Evolutionary conservation across 768 basidiomycete species (phyloP).

Genomic region (Mycena pura): DNA sequence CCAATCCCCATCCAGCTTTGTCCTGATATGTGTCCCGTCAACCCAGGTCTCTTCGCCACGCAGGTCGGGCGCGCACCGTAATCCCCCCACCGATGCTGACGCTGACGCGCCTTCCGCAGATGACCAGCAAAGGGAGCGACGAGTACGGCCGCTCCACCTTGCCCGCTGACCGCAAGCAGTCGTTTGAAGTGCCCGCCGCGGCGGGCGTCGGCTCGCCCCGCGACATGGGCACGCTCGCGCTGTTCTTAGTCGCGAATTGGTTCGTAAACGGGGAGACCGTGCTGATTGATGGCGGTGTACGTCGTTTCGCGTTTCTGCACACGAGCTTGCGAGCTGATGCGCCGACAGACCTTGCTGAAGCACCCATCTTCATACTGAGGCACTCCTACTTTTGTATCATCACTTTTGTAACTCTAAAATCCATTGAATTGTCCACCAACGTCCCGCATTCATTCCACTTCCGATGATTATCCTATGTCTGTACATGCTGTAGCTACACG

Average conservation of each 20-base stretch:
- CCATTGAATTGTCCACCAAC: no score
- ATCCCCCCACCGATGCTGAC: not conserved
- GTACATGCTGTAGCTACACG: no score
- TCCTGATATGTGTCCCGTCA: not conserved
- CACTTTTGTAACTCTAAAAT: no score
- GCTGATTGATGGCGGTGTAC: conserved; percentile 55
- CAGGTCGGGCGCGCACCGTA: conserved; percentile 20
- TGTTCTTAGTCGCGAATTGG: conserved; percentile 53
- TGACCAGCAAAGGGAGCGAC: conserved; percentile 36
- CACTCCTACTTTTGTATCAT: not conserved
- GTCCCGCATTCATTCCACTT: not conserved
- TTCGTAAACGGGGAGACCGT: conserved; percentile 58
- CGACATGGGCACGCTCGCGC: conserved; percentile 51
- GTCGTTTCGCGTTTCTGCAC: conserved; percentile 26
- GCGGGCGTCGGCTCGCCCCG: conserved; percentile 43
- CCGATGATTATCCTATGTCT: no score
- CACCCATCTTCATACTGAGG: conserved; percentile 47
- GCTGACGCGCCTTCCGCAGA: conserved; percentile 25
- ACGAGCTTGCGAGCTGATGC: not conserved
- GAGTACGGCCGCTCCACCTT: conserved; percentile 33
- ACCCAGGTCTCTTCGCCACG: conserved; percentile 40
- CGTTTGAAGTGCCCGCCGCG: conserved; percentile 43
- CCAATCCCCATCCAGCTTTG: not conserved
- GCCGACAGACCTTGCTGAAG: conserved; percentile 39
- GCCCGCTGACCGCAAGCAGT: conserved; percentile 22